These are phyloP conservation scores for Geotrichum europaeum DNA, from an alignment of 1,139 yeast genomes.

Conservation along the genomic window DNA sequence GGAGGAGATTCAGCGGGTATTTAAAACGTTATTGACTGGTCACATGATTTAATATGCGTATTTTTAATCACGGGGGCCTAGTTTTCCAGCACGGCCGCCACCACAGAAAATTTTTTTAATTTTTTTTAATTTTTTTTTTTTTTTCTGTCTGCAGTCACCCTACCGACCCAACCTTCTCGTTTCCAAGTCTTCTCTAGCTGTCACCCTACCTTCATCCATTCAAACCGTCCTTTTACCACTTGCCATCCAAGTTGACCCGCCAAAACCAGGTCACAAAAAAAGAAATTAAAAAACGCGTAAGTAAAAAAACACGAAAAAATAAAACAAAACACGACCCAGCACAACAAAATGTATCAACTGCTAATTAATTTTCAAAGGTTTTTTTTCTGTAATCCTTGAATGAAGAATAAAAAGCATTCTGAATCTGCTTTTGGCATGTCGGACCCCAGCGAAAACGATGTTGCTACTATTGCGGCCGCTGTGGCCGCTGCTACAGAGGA, in stretches of 20 bases:
- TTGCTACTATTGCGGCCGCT: conserved; percentile 13
- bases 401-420: not conserved
- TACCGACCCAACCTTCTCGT: not conserved
- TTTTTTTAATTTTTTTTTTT: not conserved
- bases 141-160: conserved; percentile 1
- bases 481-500: conserved; percentile 10
- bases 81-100: not conserved
- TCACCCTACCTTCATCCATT: conserved; percentile 5
- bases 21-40: not conserved
- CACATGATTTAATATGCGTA: not conserved
- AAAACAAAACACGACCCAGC: conserved; percentile 1
- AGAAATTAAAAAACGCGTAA: not conserved
- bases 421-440: not conserved
- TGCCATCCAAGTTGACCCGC: conserved; percentile 1
- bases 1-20: not conserved
- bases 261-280: conserved; percentile 3
- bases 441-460: conserved; percentile 5
- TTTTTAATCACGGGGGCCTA: not conserved
- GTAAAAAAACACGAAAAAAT: not conserved
- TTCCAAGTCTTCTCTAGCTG: not conserved
- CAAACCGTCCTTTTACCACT: not conserved
- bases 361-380: not conserved
- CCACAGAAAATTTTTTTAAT: not conserved
- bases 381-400: not conserved
- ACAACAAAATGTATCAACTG: not conserved